Percentiles rank a stretch among this genome's conserved stretches.
Evolutionary conservation across 108 stramenopile genomes (phyloP).

Genomic region (Epithemia pelagica): DNA sequence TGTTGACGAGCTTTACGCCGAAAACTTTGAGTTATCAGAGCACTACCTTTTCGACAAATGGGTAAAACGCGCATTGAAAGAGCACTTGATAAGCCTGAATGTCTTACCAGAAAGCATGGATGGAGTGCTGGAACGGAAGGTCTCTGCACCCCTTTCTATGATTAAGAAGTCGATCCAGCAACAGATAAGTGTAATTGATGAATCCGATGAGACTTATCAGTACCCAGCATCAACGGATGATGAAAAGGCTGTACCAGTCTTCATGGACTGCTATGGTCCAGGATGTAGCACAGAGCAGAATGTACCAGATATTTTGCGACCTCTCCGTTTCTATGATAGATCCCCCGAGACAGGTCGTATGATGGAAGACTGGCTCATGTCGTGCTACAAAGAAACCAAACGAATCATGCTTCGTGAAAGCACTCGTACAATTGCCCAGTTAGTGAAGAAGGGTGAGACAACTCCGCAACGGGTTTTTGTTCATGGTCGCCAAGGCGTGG

Average conservation of each 20-base stretch:
- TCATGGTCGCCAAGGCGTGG: conserved; percentile 53
- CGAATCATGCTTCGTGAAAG: conserved; percentile 63
- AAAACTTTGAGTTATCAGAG: neutral
- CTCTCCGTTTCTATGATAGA: conserved; percentile 46
- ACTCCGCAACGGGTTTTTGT: conserved; percentile 47
- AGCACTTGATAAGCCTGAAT: neutral
- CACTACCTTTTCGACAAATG: neutral
- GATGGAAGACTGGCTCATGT: conserved; percentile 81
- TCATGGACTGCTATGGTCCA: conserved; percentile 55
- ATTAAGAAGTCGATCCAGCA: neutral
- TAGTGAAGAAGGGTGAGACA: conserved; percentile 15
- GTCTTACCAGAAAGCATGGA: neutral
- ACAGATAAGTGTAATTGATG: neutral
- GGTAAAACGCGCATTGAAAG: neutral
- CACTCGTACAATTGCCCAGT: conserved; percentile 42
- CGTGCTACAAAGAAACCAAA: conserved; percentile 60
- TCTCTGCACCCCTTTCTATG: neutral
- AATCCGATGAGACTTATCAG: neutral
- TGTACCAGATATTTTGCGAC: conserved; percentile 58
- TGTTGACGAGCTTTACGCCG: neutral
- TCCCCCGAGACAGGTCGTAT: conserved; percentile 56
- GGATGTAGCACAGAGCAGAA: conserved; percentile 30
- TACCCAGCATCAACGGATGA: neutral
- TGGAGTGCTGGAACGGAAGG: neutral
- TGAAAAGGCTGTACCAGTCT: conserved; percentile 47